Conservation (phyloP, 2,329 filamentous ascomycete species). For the Catunica adiposa region DNA sequence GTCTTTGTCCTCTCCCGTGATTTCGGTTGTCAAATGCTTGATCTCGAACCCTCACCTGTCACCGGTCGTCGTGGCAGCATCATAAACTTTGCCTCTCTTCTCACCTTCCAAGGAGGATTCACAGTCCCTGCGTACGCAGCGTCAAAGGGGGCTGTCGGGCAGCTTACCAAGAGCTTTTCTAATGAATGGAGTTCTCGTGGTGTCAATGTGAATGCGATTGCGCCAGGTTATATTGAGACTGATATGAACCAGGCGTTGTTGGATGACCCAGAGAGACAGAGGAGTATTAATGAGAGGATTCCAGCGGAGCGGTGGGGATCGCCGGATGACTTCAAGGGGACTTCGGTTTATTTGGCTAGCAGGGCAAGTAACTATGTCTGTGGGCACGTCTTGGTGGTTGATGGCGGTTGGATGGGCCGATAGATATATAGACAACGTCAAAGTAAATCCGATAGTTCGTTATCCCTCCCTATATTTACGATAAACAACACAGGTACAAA, state of each 20-base stretch:
- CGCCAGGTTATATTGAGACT: conserved; percentile 81
- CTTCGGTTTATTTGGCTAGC: conserved; percentile 60
- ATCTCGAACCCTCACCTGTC: conserved; percentile 29
- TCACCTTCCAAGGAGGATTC: conserved; percentile 73
- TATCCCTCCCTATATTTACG: no score
- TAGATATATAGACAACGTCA: no score
- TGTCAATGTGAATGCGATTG: conserved; percentile 74
- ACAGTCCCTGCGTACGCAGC: conserved; percentile 81
- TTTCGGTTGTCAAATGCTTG: conserved; percentile 63
- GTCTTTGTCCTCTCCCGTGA: conserved; percentile 69
- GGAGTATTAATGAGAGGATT: conserved; percentile 63
- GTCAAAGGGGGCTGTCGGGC: conserved; percentile 68
- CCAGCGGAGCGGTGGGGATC: conserved; percentile 70
- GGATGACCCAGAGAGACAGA: conserved; percentile 49
- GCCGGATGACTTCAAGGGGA: conserved; percentile 79
- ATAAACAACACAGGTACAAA: no score
- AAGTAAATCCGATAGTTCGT: no score
- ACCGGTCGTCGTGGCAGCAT: conserved; percentile 49
- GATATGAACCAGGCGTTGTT: conserved; percentile 84
- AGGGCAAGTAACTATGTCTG: conserved; percentile 65
- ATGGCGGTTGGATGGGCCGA: conserved; percentile 87
- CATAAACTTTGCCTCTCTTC: conserved; percentile 70
- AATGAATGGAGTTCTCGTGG: conserved; percentile 77
- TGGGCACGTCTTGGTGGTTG: conserved; percentile 67
- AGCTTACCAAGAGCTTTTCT: conserved; percentile 68